Base-by-base conservation (phyloP, 495 filamentous ascomycete genomes). In the Penicillium goetzii region DNA sequence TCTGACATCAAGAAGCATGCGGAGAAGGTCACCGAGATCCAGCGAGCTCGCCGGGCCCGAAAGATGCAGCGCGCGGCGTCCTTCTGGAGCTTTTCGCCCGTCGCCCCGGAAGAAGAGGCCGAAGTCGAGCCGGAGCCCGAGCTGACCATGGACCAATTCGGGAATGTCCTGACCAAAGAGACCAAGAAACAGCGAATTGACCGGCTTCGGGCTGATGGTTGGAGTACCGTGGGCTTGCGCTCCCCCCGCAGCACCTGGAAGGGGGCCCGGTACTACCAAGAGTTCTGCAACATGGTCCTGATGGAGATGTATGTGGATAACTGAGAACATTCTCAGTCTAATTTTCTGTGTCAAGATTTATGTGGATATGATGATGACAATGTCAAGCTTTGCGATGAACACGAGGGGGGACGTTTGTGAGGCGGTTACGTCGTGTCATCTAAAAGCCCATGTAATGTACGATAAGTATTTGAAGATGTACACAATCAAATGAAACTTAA, bases 71-170 rank as follows among this genome's bases (percentile, higher is more conserved):
- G 73, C 4, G 70, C 70, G 10, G 63, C 63, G 0, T 81, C 78
- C 0, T 80, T 80, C 59, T 81, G 79, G 79, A 79, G 65, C 33
- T 81, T 81, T 55, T 66, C 67, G 36, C 69, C 70, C 11, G 34
- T 75, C 28, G 69, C 69, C 21, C 17, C 45, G n/a, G 51, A 52
- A 5, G 52, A 63, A 17, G 36, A 45, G 17, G 30, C 59, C 9
- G 52, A 36, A 3, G 33, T 21, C 11, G 12, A 15, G 0, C 38
- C 23, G 0, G 49, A 54, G 14, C 38, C 55, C 4, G 65, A 65
- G 15, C 49, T 55, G 1, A 58, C 40, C 19, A 43, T 73, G 11
- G 66, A 69, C 51, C 34, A 56, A 17, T 72, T 66, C 49, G 71
- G 68, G 1, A 65, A 72, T 34, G 49, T 69, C 11, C 15, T 61